Conservation (phyloP, 73 alveolate genomes). For the Durusdinium trenchii region DNA sequence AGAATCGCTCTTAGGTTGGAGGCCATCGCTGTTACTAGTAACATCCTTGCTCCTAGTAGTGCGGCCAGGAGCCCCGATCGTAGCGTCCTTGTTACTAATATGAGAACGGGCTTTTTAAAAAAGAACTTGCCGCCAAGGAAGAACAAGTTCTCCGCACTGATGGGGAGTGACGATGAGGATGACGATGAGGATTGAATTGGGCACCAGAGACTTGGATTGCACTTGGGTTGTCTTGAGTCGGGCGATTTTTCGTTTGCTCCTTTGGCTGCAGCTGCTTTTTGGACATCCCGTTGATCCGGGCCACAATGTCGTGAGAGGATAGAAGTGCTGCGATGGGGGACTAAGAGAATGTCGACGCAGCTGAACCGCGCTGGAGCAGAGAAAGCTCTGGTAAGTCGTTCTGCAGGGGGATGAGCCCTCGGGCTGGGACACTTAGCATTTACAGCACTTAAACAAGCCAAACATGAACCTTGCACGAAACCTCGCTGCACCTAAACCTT, state of each 20-base stretch:
- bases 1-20: too few relatives aligned
- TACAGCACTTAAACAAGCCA: neutral
- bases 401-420: constrained; percentile 32
- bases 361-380: constrained; percentile 57
- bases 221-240: neutral
- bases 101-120: neutral
- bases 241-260: neutral
- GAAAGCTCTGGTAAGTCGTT: constrained; percentile 12
- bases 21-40: too few relatives aligned
- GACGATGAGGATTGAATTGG: constrained; percentile 30
- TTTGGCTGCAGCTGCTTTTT: neutral
- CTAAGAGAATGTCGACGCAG: too few relatives aligned
- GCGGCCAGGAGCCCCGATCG: too few relatives aligned
- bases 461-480: neutral
- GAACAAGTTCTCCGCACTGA: constrained; percentile 80
- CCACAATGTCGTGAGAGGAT: neutral
- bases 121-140: neutral
- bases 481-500: neutral
- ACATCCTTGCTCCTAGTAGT: too few relatives aligned
- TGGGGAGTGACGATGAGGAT: constrained; percentile 89
- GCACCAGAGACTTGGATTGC: neutral
- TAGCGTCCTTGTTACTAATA: too few relatives aligned
- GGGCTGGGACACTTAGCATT: constrained; percentile 23
- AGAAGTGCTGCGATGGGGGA: neutral
- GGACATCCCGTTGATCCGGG: neutral